Base-by-base conservation (phyloP, 192 early-diverging fungal species). In the Gigaspora rosea region DNA sequence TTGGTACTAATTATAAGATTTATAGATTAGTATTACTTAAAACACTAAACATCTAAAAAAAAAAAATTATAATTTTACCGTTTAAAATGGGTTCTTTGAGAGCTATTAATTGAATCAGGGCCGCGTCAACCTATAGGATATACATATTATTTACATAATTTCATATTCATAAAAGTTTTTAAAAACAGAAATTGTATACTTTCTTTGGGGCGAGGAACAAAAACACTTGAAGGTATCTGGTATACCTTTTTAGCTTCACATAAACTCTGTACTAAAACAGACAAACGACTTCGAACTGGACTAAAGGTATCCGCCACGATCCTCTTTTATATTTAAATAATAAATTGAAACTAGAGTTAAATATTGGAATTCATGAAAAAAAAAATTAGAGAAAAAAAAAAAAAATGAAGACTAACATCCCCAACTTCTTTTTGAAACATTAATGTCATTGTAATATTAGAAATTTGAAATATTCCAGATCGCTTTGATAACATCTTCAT, bases 391-490 rank as follows among this genome's bases (percentile, higher is more conserved):
- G n/a, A n/a, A n/a, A 47, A 47, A 10, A 47, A 66, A 66, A 64
- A 8, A 2, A 8, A 32, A 54, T 10, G 22, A n/a, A 33, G n/a
- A 72, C 77, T 75, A 73, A 86, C 85, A 58, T 88, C 80, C 27
- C 85, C 93, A 15, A 94, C 92, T 76, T 94, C 93, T 65, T 89
- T 89, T 80, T 94, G 93, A 80, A 94, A 94, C 93, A 94, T 94
- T 22, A 94, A 81, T 22, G 92, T 90, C 92, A 94, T 93, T 27
- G 86, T 85, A 11, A 85, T 83, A 16, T 83, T 57, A 13, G 76
- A 61, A 22, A 77, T 61, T 8, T 82, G 80, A 66, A 94, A 94
- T 27, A 94, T 82, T 0, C 93, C 93, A 56, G 89, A 71, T 36
- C 63, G 73, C 9, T 75, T 58, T 1, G 86, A 80, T 72, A 90